A percentile compares a stretch with the other conserved stretches of the same genome.
Conservation (phyloP, 495 filamentous ascomycete genomes). For the Lophium mytilinum region DNA sequence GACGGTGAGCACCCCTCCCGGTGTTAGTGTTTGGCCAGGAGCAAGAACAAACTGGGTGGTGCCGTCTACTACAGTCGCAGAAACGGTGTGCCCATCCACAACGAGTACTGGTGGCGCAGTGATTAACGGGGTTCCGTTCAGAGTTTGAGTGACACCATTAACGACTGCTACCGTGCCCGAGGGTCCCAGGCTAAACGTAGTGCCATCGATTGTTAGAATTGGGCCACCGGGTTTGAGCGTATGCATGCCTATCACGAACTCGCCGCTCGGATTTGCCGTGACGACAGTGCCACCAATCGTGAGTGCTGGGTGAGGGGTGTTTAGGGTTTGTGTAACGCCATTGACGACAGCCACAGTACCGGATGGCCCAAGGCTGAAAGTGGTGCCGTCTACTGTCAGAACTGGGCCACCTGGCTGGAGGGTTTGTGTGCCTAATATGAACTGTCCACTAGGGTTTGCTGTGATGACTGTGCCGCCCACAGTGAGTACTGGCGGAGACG, state of each 20-base stretch:
- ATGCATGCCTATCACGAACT: conserved; percentile 17
- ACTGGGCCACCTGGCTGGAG: conserved; percentile 12
- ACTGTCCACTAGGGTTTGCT: conserved; percentile 20
- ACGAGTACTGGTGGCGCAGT: conserved; percentile 3
- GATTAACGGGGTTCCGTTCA: not conserved
- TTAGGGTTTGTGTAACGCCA: conserved; percentile 19
- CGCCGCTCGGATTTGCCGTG: conserved; percentile 20
- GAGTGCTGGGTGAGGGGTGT: conserved; percentile 9
- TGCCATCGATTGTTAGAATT: conserved; percentile 23
- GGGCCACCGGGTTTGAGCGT: conserved; percentile 14
- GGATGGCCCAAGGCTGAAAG: conserved; percentile 18
- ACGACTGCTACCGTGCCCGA: conserved; percentile 4
- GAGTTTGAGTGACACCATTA: conserved; percentile 6
- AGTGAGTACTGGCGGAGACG: conserved; percentile 10
- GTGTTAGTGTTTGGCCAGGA: conserved; percentile 15
- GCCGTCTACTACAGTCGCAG: conserved; percentile 9
- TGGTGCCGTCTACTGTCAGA: conserved; percentile 12
- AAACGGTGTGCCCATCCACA: conserved; percentile 1
- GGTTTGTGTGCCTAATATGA: conserved; percentile 15
- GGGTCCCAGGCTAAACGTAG: conserved; percentile 1
- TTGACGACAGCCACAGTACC: conserved; percentile 22
- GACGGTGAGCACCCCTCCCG: conserved; percentile 16
- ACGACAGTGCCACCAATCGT: conserved; percentile 13
- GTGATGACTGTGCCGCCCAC: conserved; percentile 16
- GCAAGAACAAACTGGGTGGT: conserved; percentile 20